Base-by-base conservation (phyloP, 2,329 filamentous ascomycete species). In the Neospermospora avenae region DNA sequence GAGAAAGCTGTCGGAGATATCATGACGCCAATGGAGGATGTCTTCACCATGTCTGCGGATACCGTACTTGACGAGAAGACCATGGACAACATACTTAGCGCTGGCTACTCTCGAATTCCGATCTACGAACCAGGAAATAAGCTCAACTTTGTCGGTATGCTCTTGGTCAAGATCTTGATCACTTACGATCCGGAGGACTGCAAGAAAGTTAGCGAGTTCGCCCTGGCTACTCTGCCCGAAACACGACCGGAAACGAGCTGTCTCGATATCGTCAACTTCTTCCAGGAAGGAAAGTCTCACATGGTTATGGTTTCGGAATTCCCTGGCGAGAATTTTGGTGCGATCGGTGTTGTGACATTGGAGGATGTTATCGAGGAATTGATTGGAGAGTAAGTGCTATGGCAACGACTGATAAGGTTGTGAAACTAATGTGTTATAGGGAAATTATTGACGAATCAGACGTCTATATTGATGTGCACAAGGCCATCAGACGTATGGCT, bases 381-480 rank as follows among this genome's bases (percentile, higher is more conserved):
- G 28, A 99, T 99, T 74, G 95, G 95, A 79, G 95, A 99, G 89
- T 93, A 80, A 75, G 90, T 85, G 45, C 54, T 41, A 3, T 45
- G 14, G 22, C 35, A 16, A 11, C 5, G 28, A 5, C 28, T 52
- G 34, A 37, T 37, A 25, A 55, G 22, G 51, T 34, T 31, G 44
- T 14, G 35, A 59, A 72, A 57, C 76, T 70, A 58, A 62, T 52
- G 64, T 45, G 7, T n/a, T 24, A 25, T 60, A 93, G 90, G 79
- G 95, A 99, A 81, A 99, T 98, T 65, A 96, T 99, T 64, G 95
- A 99, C 73, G 95, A 99, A 75, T 98, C 93, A 0, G 95, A 99
- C 75, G 95, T 99, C 11, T 99, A 96, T 71, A 88, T 99, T 65
- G 95, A 99, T 74, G 92, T 99, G 2, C 95, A 98, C 80, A 98